These are phyloP conservation scores for Gossypium arboreum DNA, from an alignment of 345 rosid genomes.

Conservation along the genomic window DNA sequence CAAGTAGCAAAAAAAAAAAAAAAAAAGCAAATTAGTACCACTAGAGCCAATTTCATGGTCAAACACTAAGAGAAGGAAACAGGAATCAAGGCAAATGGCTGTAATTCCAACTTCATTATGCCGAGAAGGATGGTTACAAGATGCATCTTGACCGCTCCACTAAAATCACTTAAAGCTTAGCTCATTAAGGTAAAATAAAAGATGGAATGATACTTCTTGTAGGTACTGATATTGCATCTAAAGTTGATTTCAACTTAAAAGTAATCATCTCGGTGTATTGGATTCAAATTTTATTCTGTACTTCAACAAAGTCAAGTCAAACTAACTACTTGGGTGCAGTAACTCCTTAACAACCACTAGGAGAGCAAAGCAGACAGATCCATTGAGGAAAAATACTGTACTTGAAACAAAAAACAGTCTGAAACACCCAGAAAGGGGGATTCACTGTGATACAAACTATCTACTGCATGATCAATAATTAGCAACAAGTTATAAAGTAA, in stretches of 20 bases:
- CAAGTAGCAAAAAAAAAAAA: not conserved
- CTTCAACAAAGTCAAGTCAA: not conserved
- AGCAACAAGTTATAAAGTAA: not conserved
- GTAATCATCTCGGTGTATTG: not conserved
- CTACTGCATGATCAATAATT: not conserved
- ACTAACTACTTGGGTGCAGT: not conserved
- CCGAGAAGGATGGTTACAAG: not conserved
- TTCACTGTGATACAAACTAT: not conserved
- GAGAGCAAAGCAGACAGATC: not conserved
- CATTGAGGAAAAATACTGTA: not conserved
- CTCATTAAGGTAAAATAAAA: not conserved
- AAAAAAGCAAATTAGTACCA: not conserved
- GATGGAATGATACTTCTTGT: slow-evolving; percentile 1
- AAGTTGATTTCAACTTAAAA: not conserved
- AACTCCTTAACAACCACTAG: not conserved
- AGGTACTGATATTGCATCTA: not conserved
- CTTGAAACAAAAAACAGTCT: not conserved
- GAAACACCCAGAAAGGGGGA: not conserved
- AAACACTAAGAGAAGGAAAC: slow-evolving; percentile 1
- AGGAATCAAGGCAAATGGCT: not conserved
- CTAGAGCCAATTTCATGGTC: not conserved
- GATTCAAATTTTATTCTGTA: not conserved
- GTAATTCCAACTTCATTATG: slow-evolving; percentile 6
- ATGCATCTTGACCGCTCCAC: not conserved
- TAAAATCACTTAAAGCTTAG: not conserved